phyloP scores from a whole-genome alignment of 148 eudicot species.

The Fallopia convolvulus region DNA sequence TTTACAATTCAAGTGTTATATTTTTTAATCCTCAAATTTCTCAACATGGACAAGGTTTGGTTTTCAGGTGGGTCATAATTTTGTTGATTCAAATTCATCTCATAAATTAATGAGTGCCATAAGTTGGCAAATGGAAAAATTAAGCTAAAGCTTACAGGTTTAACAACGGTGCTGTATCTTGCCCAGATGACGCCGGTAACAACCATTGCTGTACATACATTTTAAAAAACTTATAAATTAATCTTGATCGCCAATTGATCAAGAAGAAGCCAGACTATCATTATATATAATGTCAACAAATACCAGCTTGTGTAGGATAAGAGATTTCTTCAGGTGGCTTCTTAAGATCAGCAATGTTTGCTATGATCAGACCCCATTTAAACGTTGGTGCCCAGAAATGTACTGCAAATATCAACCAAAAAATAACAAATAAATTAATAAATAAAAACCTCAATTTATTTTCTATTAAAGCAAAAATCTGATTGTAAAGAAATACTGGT shows the following conservation, averaged over 20 bases:
- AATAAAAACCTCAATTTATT: background rate
- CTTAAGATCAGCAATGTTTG: slow-evolving; percentile 17
- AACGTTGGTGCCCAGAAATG: slow-evolving; percentile 22
- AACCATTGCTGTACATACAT: slow-evolving; percentile 13
- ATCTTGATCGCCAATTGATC: background rate
- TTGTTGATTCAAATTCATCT: too few species aligned
- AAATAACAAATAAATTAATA: too few species aligned
- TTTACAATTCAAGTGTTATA: background rate
- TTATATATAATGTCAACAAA: background rate
- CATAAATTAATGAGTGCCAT: too few species aligned
- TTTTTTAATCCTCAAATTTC: too few species aligned
- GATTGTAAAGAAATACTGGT: slow-evolving; percentile 23
- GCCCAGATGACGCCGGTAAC: slow-evolving; percentile 22
- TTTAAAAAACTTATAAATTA: background rate
- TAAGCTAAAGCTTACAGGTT: slow-evolving; percentile 11
- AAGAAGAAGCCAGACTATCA: background rate
- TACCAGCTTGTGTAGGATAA: slow-evolving; percentile 16
- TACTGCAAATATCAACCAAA: slow-evolving; percentile 12
- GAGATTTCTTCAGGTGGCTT: slow-evolving; percentile 18
- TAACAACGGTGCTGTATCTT: slow-evolving; percentile 17
- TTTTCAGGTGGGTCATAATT: too few species aligned
- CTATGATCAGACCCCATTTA: slow-evolving; percentile 19
- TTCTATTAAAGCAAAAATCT: background rate
- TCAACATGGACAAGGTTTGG: too few species aligned
- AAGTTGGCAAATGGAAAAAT: too few species aligned